Evolutionary conservation across 1,139 yeast species (phyloP), one percentile per base, ranked within the genome.

Genomic region (Kodamaea ohmeri): DNA sequence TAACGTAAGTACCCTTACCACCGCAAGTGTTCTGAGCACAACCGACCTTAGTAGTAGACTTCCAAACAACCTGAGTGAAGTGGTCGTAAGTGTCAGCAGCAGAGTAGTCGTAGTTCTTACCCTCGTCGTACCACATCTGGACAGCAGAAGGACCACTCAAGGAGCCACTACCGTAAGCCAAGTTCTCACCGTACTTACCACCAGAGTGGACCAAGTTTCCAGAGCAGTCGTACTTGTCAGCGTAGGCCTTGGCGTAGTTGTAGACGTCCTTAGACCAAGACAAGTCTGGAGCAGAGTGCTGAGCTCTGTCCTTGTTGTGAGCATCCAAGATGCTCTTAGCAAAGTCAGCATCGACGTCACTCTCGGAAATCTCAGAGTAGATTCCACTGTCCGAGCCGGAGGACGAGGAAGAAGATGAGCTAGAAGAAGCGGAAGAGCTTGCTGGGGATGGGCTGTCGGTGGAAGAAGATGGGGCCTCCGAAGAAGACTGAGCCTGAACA

Each of bases 41-140:
- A 2, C 72, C 74, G 15, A 69, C 34, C 35, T 56, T 50, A 34
- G 53, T 49, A 27, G 72, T 56, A 25, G 49, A 42, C 43, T 63
- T 63, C 74, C 75, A 69, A 20, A 69, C 50, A 43, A 68, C 44
- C 34, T 66, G 70, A 7, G 75, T 68, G 53, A 68, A 68, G 53
- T 69, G 75, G 43, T 66, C 60, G 41, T 58, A 65, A 11, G 51
- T 42, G 21, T 41, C 34, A 25, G 60, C 61, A 14, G 59, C 44
- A 12, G 51, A 48, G 63, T 66, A 83, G 64, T 80, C 67, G 70
- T 84, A 87, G 40, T 59, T 48, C 8, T 55, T 48, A 50, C 80
- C 80, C 67, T 87, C 96, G 46, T 69, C 62, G 69, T 86, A 88
- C 97, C 96, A 89, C 39, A 92, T 96, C 32, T 76, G 72, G 41